Base-by-base conservation (phyloP, 164 flowering plant species). In the Liquidambar formosana region DNA sequence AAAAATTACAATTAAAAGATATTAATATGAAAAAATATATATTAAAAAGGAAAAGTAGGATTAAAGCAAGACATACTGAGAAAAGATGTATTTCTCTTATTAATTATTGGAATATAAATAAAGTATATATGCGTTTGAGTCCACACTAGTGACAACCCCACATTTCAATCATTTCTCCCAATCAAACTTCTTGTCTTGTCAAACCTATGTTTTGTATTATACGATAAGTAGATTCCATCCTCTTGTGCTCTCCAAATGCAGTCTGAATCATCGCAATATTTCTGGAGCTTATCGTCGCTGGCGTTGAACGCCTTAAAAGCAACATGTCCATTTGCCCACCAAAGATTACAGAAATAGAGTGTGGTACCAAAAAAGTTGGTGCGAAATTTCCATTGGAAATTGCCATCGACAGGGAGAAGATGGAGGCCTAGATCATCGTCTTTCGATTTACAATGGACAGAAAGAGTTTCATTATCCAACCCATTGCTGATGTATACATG, bases 381-480 rank as follows among this genome's bases (percentile, higher is more conserved):
- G n/a, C 60, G 54, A 25, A 73, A 73, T 14, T 25, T 26, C 76
- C 67, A 73, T 0, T 28, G 21, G 57, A 73, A 67, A 9, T 57
- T 33, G 3, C 51, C 13, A 1, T 56, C 71, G 1, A 47, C 8
- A 0, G 57, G 1, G n/a, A 73, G 58, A 47, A 9, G 18, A 5
- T 25, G 76, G 23, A 16, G 4, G 19, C 72, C 73, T 1, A 74
- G 54, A 69, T 74, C 77, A 21, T 69, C 57, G n/a, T 74, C 73
- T 53, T 64, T 69, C 5, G 77, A 74, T 46, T 58, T 69, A 61
- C 77, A 74, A 43, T 74, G 77, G 25, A 45, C 23, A 8, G 4
- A 8, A 21, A 69, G 18, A 9, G 2, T 4, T 5, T 14, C 0
- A 11, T 56, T 33, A 12, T 22, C 21, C 67, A 67, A 21, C 46